phyloP scores from a whole-genome alignment of 352 stramenopile species.

The Hyaloperonospora arabidopsidis region DNA sequence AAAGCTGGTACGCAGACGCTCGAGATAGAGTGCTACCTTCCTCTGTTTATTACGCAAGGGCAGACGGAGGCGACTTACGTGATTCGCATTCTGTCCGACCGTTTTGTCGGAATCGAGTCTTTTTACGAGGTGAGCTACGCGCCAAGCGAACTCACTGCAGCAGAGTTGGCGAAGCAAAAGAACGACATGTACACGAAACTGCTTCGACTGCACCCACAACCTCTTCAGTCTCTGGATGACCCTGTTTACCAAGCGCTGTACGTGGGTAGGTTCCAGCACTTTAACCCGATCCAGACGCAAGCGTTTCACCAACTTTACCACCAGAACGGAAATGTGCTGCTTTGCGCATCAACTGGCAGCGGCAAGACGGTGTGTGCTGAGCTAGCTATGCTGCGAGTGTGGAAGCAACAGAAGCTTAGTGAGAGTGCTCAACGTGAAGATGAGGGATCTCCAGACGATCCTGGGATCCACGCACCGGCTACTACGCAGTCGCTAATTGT shows the following conservation, averaged over 20 bases:
- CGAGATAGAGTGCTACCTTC: constrained; percentile 93
- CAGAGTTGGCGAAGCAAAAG: constrained; percentile 44
- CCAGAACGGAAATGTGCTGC: constrained; percentile 90
- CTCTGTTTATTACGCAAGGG: constrained; percentile 89
- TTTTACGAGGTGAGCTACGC: constrained; percentile 70
- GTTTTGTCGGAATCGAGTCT: constrained; percentile 93
- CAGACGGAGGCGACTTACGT: constrained; percentile 88
- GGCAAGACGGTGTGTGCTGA: constrained; percentile 97
- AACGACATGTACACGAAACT: constrained; percentile 82
- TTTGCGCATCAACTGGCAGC: constrained; percentile 94
- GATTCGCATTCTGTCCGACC: constrained; percentile 92
- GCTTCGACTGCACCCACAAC: constrained; percentile 92
- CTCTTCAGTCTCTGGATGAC: constrained; percentile 89
- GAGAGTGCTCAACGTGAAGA: constrained; percentile 1
- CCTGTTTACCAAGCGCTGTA: constrained; percentile 89
- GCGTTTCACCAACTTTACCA: constrained; percentile 97
- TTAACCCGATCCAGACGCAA: constrained; percentile 96
- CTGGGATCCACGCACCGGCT: not conserved
- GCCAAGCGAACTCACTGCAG: constrained; percentile 25
- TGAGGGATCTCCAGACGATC: not conserved
- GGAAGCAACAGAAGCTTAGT: constrained; percentile 41
- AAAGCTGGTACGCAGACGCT: constrained; percentile 57
- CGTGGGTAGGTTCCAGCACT: constrained; percentile 75
- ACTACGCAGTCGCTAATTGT: constrained; percentile 71
- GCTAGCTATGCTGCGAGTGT: constrained; percentile 94